Evolutionary conservation across 108 stramenopile genomes (phyloP).

Genomic region (Nitzschia sp.): DNA sequence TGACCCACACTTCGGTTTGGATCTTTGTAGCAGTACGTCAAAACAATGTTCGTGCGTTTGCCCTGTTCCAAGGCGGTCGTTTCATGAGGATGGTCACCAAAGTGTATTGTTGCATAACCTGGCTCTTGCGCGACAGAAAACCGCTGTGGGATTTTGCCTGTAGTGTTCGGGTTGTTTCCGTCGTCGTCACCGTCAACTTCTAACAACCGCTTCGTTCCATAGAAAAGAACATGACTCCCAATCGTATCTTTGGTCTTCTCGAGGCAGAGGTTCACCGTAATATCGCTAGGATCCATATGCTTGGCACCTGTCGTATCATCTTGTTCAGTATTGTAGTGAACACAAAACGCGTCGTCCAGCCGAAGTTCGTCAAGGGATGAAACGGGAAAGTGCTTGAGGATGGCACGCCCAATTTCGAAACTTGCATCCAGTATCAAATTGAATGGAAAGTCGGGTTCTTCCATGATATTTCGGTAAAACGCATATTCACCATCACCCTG

Average conservation of each 20-base stretch:
- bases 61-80: conserved; percentile 32
- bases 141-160: neutral
- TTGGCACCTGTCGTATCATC: conserved; percentile 43
- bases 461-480: conserved; percentile 64
- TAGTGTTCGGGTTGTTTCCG: neutral
- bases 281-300: conserved; percentile 65
- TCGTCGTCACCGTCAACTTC: conserved; percentile 5
- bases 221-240: conserved; percentile 54
- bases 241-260: conserved; percentile 33
- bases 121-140: conserved; percentile 42
- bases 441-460: conserved; percentile 51
- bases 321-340: conserved; percentile 51
- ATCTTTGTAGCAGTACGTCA: conserved; percentile 55
- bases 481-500: conserved; percentile 53
- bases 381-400: conserved; percentile 35
- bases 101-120: conserved; percentile 50
- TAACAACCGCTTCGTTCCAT: conserved; percentile 39
- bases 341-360: conserved; percentile 60
- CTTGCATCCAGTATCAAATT: conserved; percentile 8
- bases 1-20: conserved; percentile 24
- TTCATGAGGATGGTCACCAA: conserved; percentile 56
- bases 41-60: conserved; percentile 49
- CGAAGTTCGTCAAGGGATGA: conserved; percentile 10
- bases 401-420: conserved; percentile 11
- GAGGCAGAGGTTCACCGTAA: conserved; percentile 62